phyloP scores from a whole-genome alignment of 2,329 filamentous ascomycete species.

The Drechslerella dactyloides region DNA sequence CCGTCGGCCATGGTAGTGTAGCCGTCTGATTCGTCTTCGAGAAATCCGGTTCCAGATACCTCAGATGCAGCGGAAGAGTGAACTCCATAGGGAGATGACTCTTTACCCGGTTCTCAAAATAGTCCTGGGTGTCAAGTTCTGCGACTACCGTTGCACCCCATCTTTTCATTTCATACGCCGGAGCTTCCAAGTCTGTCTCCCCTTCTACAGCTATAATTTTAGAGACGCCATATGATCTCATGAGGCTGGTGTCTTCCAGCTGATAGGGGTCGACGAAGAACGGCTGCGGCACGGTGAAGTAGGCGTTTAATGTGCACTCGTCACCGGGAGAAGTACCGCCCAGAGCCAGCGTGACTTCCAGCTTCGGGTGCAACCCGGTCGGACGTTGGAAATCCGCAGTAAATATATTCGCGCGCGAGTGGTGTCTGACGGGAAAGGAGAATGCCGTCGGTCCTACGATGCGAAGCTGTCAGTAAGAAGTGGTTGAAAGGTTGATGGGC shows the following conservation, averaged over 20 bases:
- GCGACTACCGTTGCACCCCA: slow-evolving; percentile 53
- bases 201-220: slow-evolving; percentile 51
- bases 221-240: slow-evolving; percentile 53
- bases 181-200: slow-evolving; percentile 55
- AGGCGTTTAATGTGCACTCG: slow-evolving; percentile 53
- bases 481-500: too few species aligned
- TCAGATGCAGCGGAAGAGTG: slow-evolving; percentile 53
- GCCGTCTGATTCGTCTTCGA: slow-evolving; percentile 44
- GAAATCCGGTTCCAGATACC: slow-evolving; percentile 52
- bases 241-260: slow-evolving; percentile 51
- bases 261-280: slow-evolving; percentile 55
- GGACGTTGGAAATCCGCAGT: slow-evolving; percentile 51
- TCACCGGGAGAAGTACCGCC: slow-evolving; percentile 27
- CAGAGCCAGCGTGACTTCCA: slow-evolving; percentile 50
- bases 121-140: slow-evolving; percentile 49
- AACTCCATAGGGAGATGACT: slow-evolving; percentile 44
- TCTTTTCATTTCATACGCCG: slow-evolving; percentile 51
- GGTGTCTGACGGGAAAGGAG: slow-evolving; percentile 54
- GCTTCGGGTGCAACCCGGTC: slow-evolving; percentile 54
- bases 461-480: slow-evolving; percentile 9
- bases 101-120: slow-evolving; percentile 29
- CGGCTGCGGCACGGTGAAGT: slow-evolving; percentile 52
- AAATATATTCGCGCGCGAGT: slow-evolving; percentile 43
- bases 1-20: slow-evolving; percentile 52
- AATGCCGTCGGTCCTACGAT: slow-evolving; percentile 51